Evolutionary conservation across 768 basidiomycete species (phyloP).

Genomic region (Xerocomellus dryophilus): DNA sequence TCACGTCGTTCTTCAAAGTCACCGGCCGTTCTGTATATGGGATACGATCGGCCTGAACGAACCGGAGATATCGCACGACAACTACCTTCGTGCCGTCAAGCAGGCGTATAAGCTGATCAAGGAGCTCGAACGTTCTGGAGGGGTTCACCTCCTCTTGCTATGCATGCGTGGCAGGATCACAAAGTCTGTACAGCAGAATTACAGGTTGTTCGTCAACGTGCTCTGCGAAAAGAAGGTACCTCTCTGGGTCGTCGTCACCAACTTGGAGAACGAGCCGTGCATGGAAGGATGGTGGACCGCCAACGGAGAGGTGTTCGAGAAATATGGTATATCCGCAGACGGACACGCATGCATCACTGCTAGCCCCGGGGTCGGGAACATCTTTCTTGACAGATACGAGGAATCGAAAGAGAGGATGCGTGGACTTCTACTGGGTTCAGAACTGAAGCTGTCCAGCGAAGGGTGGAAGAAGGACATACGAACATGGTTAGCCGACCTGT

Average conservation of each 20-base stretch:
- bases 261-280: slow-evolving; percentile 35
- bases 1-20: slow-evolving; percentile 12
- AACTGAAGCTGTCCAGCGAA: not conserved
- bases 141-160: slow-evolving; percentile 40
- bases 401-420: slow-evolving; percentile 30
- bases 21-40: slow-evolving; percentile 25
- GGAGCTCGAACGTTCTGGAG: slow-evolving; percentile 29
- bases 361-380: slow-evolving; percentile 21
- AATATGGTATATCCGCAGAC: slow-evolving; percentile 26
- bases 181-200: slow-evolving; percentile 36
- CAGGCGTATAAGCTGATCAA: slow-evolving; percentile 35
- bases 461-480: slow-evolving; percentile 21
- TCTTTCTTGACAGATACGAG: slow-evolving; percentile 28
- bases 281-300: slow-evolving; percentile 40
- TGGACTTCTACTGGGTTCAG: slow-evolving; percentile 10
- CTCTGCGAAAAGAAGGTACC: slow-evolving; percentile 40
- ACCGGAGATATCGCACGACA: slow-evolving; percentile 13
- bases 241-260: slow-evolving; percentile 37
- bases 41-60: slow-evolving; percentile 36
- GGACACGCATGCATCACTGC: slow-evolving; percentile 44
- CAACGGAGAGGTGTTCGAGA: slow-evolving; percentile 33
- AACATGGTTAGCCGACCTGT: slow-evolving; percentile 15
- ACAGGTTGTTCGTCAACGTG: slow-evolving; percentile 37
- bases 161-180: slow-evolving; percentile 40
- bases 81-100: slow-evolving; percentile 27